Conservation (phyloP, 257 asterid genomes). For the Osmanthus fragrans region DNA sequence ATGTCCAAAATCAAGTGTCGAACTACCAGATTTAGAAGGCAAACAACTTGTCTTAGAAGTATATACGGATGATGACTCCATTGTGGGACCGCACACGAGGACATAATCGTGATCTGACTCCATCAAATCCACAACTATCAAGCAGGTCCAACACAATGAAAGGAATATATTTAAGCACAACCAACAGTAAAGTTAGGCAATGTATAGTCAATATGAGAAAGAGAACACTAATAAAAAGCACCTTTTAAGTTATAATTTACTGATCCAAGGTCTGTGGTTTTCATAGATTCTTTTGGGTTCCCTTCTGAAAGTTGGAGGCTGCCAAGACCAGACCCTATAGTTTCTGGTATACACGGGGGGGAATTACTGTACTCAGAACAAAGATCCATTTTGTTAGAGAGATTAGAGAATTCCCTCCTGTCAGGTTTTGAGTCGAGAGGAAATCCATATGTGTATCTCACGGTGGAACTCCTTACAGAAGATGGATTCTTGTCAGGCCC, state of each 20-base stretch:
- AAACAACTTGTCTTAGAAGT: conserved; percentile 47
- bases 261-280: conserved; percentile 36
- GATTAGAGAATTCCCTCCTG: conserved; percentile 40
- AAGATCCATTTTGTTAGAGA: conserved; percentile 34
- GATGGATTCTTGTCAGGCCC: conserved; percentile 57
- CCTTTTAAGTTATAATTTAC: conserved; percentile 52
- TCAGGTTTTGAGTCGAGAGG: conserved; percentile 56
- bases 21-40: conserved; percentile 49
- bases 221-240: conserved; percentile 27
- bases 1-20: conserved; percentile 40
- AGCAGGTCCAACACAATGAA: conserved; percentile 23
- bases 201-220: conserved; percentile 3
- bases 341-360: conserved; percentile 37
- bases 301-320: conserved; percentile 43
- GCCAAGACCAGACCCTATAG: conserved; percentile 37
- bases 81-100: conserved; percentile 63
- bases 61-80: conserved; percentile 60
- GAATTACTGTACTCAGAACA: conserved; percentile 26
- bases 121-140: conserved; percentile 59
- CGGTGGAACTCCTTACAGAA: conserved; percentile 44
- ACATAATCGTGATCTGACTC: conserved; percentile 87
- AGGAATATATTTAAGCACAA: conserved; percentile 16
- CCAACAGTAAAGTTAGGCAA: conserved; percentile 10
- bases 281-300: conserved; percentile 52
- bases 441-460: conserved; percentile 57